These are phyloP conservation scores for Colletotrichum lentis DNA, from an alignment of 2,329 filamentous ascomycete species.

Conservation along the genomic window DNA sequence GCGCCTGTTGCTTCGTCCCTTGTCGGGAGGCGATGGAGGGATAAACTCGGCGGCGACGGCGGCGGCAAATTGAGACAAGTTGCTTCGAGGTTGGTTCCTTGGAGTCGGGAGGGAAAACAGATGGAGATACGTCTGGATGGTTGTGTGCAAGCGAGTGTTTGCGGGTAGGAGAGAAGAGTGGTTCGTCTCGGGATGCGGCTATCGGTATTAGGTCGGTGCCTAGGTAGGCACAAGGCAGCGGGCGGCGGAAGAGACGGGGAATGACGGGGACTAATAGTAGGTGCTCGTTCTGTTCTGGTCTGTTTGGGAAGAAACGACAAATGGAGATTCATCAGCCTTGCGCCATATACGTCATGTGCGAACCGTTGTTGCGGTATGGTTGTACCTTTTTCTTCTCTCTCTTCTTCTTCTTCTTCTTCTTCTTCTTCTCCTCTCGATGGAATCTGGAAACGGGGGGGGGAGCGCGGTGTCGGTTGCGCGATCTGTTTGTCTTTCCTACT, in stretches of 20 bases:
- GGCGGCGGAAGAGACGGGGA: constrained; percentile 22
- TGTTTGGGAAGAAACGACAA: background rate
- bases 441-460: background rate
- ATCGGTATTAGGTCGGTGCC: constrained; percentile 23
- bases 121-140: background rate
- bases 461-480: background rate
- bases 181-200: constrained; percentile 24
- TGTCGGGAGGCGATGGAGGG: background rate
- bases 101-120: no score
- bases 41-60: background rate
- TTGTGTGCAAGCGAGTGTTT: background rate
- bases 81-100: no score
- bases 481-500: background rate
- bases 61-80: background rate
- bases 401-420: background rate
- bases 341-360: constrained; percentile 32
- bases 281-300: background rate
- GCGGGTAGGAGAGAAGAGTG: background rate
- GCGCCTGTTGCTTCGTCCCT: background rate
- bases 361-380: background rate
- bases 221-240: constrained; percentile 7
- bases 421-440: no score
- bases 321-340: constrained; percentile 30
- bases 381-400: background rate
- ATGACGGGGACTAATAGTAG: constrained; percentile 26